Evolutionary conservation across 345 rosid genomes (phyloP).

Genomic region (Citrus sinensis): DVS_A1.0 CM039165.1:32902501-32903000

Average conservation of each 20-base stretch:
- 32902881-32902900: constrained; percentile 67
- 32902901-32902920: constrained; percentile 77
- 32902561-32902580: not conserved
- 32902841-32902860: not conserved
- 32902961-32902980: constrained; percentile 72
- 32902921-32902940: constrained; percentile 74
- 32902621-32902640: not conserved
- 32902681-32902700: not conserved
- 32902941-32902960: constrained; percentile 88
- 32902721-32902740: constrained; percentile 93
- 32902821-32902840: not conserved
- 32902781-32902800: not conserved
- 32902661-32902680: not conserved
- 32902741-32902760: constrained; percentile 78
- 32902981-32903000: constrained; percentile 76
- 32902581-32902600: not conserved
- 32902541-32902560: not conserved
- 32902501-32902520: not conserved
- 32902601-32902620: not conserved
- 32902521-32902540: not conserved
- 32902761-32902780: constrained; percentile 3
- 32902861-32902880: constrained; percentile 1
- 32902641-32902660: not conserved
- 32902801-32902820: not conserved
- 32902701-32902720: constrained; percentile 6